Base-by-base conservation (phyloP, 1,284 basidiomycete genomes). In the Pseudozyma thailandica region DNA sequence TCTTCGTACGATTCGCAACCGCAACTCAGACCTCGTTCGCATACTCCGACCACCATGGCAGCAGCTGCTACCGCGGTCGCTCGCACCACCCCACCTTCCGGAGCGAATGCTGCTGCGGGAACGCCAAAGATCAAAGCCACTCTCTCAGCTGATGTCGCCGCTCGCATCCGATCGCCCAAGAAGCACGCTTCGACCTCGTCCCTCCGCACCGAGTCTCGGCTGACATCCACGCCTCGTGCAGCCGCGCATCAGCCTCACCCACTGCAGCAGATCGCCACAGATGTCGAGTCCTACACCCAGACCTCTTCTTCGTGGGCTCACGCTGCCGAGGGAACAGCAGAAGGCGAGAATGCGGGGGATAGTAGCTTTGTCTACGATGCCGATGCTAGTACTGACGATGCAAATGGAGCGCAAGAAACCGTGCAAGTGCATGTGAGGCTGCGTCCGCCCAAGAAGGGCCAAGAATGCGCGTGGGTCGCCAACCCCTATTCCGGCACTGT, bases 391-490 rank as follows among this genome's bases (percentile, higher is more conserved):
- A 15, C 35, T 33, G 44, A 38, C 0, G 66, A 48, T 7, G 38
- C 18, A 6, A 39, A 21, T 15, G 60, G 49, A n/a, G n/a, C n/a
- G 3, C 49, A 52, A 0, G 74, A 68, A 10, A 74, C 72, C n/a
- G 73, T 75, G 2, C 62, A 66, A 45, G 78, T 79, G 28, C 76
- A 79, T 30, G 62, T 79, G 2, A 72, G 78, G 21, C 57, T 75
- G 20, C 59, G 74, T 1, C 76, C 76, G 12, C 68, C 66, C 2
- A 73, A 70, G 27, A 41, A 50, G 0, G 47, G 53, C 28, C 78
- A 81, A 31, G 65, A 72, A 7, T 76, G 72, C 30, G 79, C 78
- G 6, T 81, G 79, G 79, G 50, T 74, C 4, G 49, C 78, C 16
- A 64, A 59, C 13, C 45, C 62, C n/a, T 51, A 51, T 7, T 52